Evolutionary conservation across 1,284 basidiomycete species (phyloP), one percentile per base, ranked within the genome.

Genomic region (Lignosus rhinocerotis): DNA sequence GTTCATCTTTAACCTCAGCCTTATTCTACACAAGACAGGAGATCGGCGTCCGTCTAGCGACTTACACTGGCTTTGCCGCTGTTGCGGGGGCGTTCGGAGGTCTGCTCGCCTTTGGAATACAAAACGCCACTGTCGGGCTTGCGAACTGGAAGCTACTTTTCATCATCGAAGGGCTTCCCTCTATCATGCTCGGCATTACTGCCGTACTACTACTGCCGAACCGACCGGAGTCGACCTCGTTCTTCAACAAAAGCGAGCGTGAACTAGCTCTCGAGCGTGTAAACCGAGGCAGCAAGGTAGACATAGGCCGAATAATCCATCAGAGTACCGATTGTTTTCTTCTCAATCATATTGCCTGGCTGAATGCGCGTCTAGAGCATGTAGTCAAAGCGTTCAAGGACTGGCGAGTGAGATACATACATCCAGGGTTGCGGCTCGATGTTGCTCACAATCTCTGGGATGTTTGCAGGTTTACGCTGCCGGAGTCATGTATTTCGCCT

Each of bases 71-170:
- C 10, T 91, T 90, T 67, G 88, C 89, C 17, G 87, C 89, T 2
- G 86, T 90, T 10, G 87, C 90, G 39, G 89, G 89, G 19, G 89
- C 90, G 10, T 91, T 91, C 58, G 87, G 89, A 17, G 90, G 90
- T 19, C 73, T 90, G 17, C 80, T 91, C 45, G 88, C 89, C 0
- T 90, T 87, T 65, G 88, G 86, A 0, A 76, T 91, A 11, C 82
- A 88, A 65, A 78, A 87, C 66, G 78, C 78, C 8, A 72, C 85
- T 60, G 65, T 76, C 9, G 67, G 77, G 3, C 71, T 88, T 38
- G 69, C 76, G 14, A 79, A 84, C 52, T 91, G 88, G 88, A 78
- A 83, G 54, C 73, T 92, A 6, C 72, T 92, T 14, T 93, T 93
- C 74, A 80, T 93, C 49, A 81, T 95, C 54, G 93, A 87, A 83